phyloP scores from a whole-genome alignment of 148 eudicot genomes.

The Rhododendron vialii region DNA sequence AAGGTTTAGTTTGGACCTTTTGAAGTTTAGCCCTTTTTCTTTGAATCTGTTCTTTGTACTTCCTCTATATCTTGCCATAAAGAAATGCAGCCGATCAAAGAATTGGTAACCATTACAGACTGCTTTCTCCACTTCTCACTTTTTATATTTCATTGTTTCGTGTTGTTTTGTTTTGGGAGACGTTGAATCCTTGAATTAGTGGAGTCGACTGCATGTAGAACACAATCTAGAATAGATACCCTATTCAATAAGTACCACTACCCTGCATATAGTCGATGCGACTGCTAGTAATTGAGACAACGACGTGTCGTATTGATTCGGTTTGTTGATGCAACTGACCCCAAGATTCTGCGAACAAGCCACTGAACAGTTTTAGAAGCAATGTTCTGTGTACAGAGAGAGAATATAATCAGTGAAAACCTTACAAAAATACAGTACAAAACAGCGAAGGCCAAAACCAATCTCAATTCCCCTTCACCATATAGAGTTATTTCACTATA shows the following conservation, averaged over 20 bases:
- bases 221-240: neutral
- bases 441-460: neutral
- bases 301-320: neutral
- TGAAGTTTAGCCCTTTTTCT: neutral
- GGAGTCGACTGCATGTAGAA: neutral
- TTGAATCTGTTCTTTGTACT: constrained; percentile 5
- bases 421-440: neutral
- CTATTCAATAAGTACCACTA: neutral
- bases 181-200: neutral
- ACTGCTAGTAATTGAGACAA: neutral
- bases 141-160: neutral
- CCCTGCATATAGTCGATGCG: neutral
- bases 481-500: neutral
- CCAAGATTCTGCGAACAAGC: neutral
- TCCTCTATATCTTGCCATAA: neutral
- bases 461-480: neutral
- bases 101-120: neutral
- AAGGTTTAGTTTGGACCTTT: neutral
- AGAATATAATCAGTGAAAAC: neutral
- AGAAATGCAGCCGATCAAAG: neutral
- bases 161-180: neutral
- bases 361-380: neutral
- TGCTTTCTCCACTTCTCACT: neutral
- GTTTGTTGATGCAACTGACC: neutral
- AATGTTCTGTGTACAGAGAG: neutral